A percentile compares a stretch with the other conserved stretches of the same genome.
These are phyloP conservation scores for Hippophae tibetana DNA, from an alignment of 306 rosid species.

Conservation along the genomic window DNA sequence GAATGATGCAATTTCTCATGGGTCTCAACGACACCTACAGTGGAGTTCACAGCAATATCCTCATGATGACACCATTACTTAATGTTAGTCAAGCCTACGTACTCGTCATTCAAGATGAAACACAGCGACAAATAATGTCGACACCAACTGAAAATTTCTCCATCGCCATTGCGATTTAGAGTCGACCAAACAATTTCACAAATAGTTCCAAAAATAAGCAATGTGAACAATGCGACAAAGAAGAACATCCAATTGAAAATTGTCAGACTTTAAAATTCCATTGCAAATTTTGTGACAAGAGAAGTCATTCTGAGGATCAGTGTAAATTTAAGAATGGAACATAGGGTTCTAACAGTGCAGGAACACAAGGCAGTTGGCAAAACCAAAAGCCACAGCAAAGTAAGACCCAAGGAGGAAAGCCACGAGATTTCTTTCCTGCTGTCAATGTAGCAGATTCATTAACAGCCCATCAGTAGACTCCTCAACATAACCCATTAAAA, in stretches of 20 bases:
- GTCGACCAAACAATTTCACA: background rate
- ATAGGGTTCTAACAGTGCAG: constrained; percentile 1
- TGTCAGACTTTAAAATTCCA: constrained; percentile 18
- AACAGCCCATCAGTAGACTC: too few relatives aligned
- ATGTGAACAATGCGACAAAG: constrained; percentile 17
- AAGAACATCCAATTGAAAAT: constrained; percentile 19
- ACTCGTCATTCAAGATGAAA: constrained; percentile 11
- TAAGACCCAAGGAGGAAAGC: too few relatives aligned
- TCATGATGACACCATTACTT: background rate
- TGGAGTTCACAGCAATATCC: background rate
- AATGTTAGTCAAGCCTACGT: background rate
- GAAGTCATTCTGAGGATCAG: constrained; percentile 15
- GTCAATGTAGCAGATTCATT: too few relatives aligned
- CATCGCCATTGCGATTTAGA: constrained; percentile 10
- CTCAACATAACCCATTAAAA: too few relatives aligned
- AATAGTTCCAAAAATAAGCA: constrained; percentile 11
- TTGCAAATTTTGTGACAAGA: constrained; percentile 12
- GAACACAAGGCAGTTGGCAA: background rate
- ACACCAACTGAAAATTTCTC: constrained; percentile 17
- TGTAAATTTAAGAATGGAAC: constrained; percentile 20
- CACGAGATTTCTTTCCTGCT: too few relatives aligned
- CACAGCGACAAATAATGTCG: constrained; percentile 13
- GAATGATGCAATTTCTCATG: constrained; percentile 23
- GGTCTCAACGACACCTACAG: constrained; percentile 18
- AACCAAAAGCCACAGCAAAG: background rate